Base-by-base conservation (phyloP, 225 moss, liverwort and hornwort species). In the Polytrichum commune region DNA sequence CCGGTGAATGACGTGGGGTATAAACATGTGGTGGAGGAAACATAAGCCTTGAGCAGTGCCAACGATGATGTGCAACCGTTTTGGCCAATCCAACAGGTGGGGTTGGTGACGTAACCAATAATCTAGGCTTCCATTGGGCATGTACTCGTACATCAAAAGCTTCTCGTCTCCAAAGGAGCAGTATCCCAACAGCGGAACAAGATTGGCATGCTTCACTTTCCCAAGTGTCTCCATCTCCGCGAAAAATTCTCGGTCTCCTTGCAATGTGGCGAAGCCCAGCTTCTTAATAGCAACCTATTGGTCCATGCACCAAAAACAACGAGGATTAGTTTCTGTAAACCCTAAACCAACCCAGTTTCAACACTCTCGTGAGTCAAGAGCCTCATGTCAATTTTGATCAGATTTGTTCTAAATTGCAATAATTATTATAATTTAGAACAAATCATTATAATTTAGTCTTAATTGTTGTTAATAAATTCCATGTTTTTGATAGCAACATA, bases 1-100 rank as follows among this genome's bases (percentile, higher is more conserved):
- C 4, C 85, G 82, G 27, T 85, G 82, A 18, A 85, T 85, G 22
- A 85, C 82, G 65, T 85, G 85, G 20, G 82, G 85, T 55, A 85
- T 76, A 16, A 46, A 46, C 26, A 79, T 81, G 60, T 85, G 82
- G n/a, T 85, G 82, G 19, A 85, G 78, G 68, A 85, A 85, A 7
- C 82, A 78, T 7, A 85, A 56, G 2, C 85, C 85, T 38, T 79
- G 28, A 1, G 85, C 85, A 32, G 82, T 79, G 7, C 85, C 82
- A 76, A 82, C 75, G 0, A 79, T 79, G 64, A 85, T 82, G 18
- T 76, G 65, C 63, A 82, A 78, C 2, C 82, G 79, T 54, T 82
- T 85, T 23, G 85, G 82, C 85, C 82, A 85, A 55, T 82, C 82
- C 65, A 85, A 58, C 5, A 74, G 74, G 61, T 79, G 73, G 18